Conservation (phyloP, 2,329 filamentous ascomycete species). For the Ascochyta pisi region DNA sequence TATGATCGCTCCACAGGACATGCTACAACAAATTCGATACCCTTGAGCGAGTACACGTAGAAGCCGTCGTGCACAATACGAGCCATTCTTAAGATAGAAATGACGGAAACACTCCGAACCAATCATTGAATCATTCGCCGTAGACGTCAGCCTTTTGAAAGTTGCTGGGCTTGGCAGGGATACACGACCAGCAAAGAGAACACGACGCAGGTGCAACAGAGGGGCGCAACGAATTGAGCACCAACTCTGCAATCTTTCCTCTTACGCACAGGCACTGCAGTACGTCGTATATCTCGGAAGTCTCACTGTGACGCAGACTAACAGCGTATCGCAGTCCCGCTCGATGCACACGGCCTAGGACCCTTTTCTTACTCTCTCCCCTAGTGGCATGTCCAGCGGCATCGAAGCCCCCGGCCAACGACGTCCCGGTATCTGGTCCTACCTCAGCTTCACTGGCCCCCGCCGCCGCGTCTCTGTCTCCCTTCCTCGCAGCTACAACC, state of each 20-base stretch:
- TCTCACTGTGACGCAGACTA: conserved; percentile 20
- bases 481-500: conserved; percentile 52
- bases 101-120: conserved; percentile 3
- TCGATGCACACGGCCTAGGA: conserved; percentile 31
- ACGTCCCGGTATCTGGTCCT: conserved; percentile 60
- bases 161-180: conserved; percentile 29
- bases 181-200: conserved; percentile 26
- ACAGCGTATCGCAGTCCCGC: conserved; percentile 22
- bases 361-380: conserved; percentile 34
- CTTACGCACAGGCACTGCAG: conserved; percentile 14
- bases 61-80: conserved; percentile 5
- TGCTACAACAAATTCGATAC: neutral
- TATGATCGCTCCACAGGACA: neutral
- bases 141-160: conserved; percentile 15
- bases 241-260: conserved; percentile 10
- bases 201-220: conserved; percentile 27
- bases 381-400: conserved; percentile 61
- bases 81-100: conserved; percentile 12
- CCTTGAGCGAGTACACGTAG: neutral
- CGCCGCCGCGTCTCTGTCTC: conserved; percentile 61
- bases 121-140: conserved; percentile 7
- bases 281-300: conserved; percentile 16
- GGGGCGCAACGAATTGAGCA: conserved; percentile 24
- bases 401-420: conserved; percentile 55
- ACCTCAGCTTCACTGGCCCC: conserved; percentile 58